Evolutionary conservation across 2,329 filamentous ascomycete genomes (phyloP), one percentile per base, ranked within the genome.

Genomic region (Scopulariopsis brevicaulis): DNA sequence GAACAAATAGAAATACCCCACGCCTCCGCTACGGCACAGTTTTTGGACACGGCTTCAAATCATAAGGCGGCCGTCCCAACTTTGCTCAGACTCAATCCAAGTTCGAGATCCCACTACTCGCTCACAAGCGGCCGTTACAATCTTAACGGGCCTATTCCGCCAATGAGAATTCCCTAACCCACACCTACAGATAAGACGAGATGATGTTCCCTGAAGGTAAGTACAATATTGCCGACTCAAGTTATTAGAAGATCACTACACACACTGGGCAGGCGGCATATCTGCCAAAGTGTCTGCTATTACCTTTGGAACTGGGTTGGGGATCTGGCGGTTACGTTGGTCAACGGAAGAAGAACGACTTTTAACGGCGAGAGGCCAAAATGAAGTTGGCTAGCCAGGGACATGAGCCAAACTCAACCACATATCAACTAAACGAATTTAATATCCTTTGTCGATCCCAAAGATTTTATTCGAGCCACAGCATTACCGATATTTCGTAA

Each of bases 131-230:
- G 77, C 81, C 67, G 69, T 79, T 15, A 84, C 85, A 59, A 79
- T 87, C 60, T 81, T 80, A 0, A 74, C 75, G 8, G 85, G 85
- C 24, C 80, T 89, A 66, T 88, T 86, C 73, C 78, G 84, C 14
- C 74, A 84, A 85, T 63, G 84, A 85, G 64, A 82, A 82, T 3
- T 81, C 83, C 1, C 76, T 89, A 20, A 81, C 83, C 10, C 88
- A 88, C 73, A 81, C 78, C 35, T 88, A 88, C 70, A 82, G 76
- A 48, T 88, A 87, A 70, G 80, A 88, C 65, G 85, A 88, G 74
- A 86, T 86, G 81, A 85, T 88, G 66, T 84, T 89, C 62, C 70
- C 88, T 11, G 84, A 87, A 64, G 85, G 85, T 15, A 76, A 80
- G 63, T 86, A 84, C 65, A 79, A 82, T 61, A 86, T 88, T 64